phyloP scores from a whole-genome alignment of 768 basidiomycete genomes.

The Mycena albidolilacea region DNA sequence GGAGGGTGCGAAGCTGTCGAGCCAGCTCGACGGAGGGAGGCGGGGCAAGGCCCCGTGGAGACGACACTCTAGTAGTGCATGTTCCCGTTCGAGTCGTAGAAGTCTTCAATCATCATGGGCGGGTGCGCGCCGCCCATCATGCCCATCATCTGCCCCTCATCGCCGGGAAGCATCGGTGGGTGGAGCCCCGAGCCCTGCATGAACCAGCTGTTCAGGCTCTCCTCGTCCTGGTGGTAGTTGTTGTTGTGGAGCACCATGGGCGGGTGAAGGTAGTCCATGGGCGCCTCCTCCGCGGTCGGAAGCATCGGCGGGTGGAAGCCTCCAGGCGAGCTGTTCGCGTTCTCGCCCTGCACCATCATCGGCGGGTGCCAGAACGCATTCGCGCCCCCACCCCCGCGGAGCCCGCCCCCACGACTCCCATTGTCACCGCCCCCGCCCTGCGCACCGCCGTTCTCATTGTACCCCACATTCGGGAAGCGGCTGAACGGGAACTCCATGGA shows the following conservation, averaged over 20 bases:
- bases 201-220: slow-evolving; percentile 63
- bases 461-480: slow-evolving; percentile 56
- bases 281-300: slow-evolving; percentile 68
- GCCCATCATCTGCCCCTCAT: slow-evolving; percentile 47
- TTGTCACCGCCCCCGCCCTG: slow-evolving; percentile 7
- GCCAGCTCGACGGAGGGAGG: slow-evolving; percentile 25
- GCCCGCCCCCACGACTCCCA: slow-evolving; percentile 50
- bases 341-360: slow-evolving; percentile 69
- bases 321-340: slow-evolving; percentile 60
- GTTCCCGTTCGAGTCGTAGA: slow-evolving; percentile 34
- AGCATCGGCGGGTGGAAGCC: slow-evolving; percentile 79
- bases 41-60: background rate
- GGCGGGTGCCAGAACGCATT: slow-evolving; percentile 87
- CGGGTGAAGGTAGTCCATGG: slow-evolving; percentile 82
- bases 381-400: slow-evolving; percentile 58
- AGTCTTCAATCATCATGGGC: slow-evolving; percentile 40
- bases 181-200: slow-evolving; percentile 50
- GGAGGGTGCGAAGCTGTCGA: slow-evolving; percentile 13
- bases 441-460: slow-evolving; percentile 33
- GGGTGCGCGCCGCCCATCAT: slow-evolving; percentile 22
- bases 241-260: slow-evolving; percentile 57
- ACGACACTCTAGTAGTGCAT: slow-evolving; percentile 32
- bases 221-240: slow-evolving; percentile 66
- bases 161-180: slow-evolving; percentile 67
- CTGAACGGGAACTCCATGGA: slow-evolving; percentile 81